Conservation (phyloP, 768 basidiomycete genomes). For the Lactarius sp. region DNA sequence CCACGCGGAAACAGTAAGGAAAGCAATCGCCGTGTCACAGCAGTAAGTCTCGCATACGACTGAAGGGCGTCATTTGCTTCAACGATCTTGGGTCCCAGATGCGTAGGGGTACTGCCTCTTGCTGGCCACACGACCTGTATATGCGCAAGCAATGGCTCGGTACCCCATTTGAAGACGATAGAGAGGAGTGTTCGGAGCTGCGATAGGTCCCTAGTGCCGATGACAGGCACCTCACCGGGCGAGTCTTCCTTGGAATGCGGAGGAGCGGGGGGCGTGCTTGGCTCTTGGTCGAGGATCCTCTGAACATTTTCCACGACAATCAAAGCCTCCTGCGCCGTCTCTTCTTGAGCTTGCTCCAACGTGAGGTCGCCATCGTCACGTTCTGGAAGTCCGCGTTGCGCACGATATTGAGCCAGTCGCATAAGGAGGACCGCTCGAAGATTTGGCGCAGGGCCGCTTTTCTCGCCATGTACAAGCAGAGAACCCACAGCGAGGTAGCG, state of each 20-base stretch:
- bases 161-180: constrained; percentile 68
- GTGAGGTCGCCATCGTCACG: background rate
- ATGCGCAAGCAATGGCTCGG: constrained; percentile 47
- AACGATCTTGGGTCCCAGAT: constrained; percentile 36
- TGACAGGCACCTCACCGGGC: constrained; percentile 30
- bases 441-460: constrained; percentile 5
- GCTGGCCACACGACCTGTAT: constrained; percentile 40
- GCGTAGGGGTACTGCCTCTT: constrained; percentile 25
- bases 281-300: constrained; percentile 21
- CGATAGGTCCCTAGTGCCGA: constrained; percentile 65
- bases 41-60: constrained; percentile 42
- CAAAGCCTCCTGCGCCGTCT: constrained; percentile 23
- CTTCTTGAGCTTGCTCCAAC: constrained; percentile 19
- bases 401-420: constrained; percentile 21
- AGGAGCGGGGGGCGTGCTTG: background rate
- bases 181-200: constrained; percentile 60
- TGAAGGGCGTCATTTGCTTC: constrained; percentile 41
- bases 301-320: constrained; percentile 22
- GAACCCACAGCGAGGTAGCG: constrained; percentile 16
- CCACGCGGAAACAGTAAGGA: constrained; percentile 50
- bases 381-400: constrained; percentile 16
- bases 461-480: constrained; percentile 19
- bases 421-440: constrained; percentile 19
- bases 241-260: constrained; percentile 1
- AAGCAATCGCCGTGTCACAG: constrained; percentile 43